Evolutionary conservation across 371 early-diverging fungal species (phyloP), one percentile per base, ranked within the genome.

Genomic region (Haplosporangium sp.): DNA sequence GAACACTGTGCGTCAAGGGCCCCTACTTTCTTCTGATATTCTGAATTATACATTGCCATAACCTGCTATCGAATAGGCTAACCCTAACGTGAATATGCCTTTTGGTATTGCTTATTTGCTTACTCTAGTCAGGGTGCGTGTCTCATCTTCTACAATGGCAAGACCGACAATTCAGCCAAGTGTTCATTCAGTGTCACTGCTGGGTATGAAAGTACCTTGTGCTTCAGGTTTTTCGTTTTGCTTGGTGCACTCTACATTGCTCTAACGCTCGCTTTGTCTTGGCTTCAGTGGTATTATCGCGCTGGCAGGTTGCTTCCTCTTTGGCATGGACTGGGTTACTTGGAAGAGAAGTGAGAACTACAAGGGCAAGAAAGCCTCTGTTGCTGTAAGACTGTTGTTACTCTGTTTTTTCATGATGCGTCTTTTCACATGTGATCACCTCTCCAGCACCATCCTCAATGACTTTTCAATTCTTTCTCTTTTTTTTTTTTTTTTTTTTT

Each of bases 281-380:
- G 55, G 29, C 55, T 20, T 5, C 45, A 72, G 73, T n/a, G 66
- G 9, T 2, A 13, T 72, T 23, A 57, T 72, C 38, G 8, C 57
- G 6, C 6, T 62, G 18, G 61, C 45, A 2, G 61, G 46, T 6
- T 11, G 40, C 0, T 29, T 36, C 9, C 58, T 61, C 8, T 52
- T 60, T 36, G 55, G 36, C 0, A 42, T 72, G 51, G 73, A 72
- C 20, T 65, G 21, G 2, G 47, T 72, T 5, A 72, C 66, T 18
- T 72, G 66, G 73, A 72, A 72, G 46, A 65, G 55, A 29, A 64
- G 56, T 40, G 73, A 72, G 66, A 72, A 57, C 58, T 72, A 65
- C 48, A 65, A 72, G 66, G 62, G 66, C 18, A 59, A 37, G 23
- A 37, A 64, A 3, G 66, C 66, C 0, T 65, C 62, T 9, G 6